Evolutionary conservation across 768 basidiomycete genomes (phyloP).

Genomic region (Podaxis carcinomalis): DNA sequence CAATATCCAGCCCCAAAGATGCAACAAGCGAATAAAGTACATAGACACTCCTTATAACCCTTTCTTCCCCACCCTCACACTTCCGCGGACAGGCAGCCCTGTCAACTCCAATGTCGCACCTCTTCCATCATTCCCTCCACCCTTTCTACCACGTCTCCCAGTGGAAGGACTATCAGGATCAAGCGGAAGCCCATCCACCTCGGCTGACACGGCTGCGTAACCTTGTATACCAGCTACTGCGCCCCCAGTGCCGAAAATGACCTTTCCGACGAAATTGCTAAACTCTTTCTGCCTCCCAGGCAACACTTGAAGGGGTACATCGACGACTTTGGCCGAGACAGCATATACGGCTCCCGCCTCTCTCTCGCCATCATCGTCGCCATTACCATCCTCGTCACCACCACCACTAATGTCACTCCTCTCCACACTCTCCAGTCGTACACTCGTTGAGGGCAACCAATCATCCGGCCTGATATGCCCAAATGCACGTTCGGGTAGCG

Average conservation of each 20-base stretch:
- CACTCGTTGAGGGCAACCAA: constrained; percentile 52
- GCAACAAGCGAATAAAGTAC: neutral
- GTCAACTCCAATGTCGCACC: constrained; percentile 43
- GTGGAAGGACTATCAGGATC: constrained; percentile 20
- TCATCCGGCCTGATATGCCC: constrained; percentile 67
- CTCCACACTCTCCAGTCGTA: constrained; percentile 30
- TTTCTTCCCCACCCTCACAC: constrained; percentile 63
- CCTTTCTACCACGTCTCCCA: constrained; percentile 13
- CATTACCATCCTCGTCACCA: constrained; percentile 19
- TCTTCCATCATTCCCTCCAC: constrained; percentile 26
- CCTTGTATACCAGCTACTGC: constrained; percentile 69
- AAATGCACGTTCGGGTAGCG: constrained; percentile 70
- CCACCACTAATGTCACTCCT: constrained; percentile 22
- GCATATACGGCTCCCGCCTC: constrained; percentile 48
- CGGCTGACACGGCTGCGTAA: constrained; percentile 52
- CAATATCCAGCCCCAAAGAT: neutral
- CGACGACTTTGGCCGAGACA: constrained; percentile 62
- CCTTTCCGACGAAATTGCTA: constrained; percentile 72
- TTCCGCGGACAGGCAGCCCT: constrained; percentile 65
- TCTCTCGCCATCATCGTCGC: constrained; percentile 26
- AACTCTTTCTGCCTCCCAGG: constrained; percentile 77
- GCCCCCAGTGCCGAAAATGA: constrained; percentile 63
- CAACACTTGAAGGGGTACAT: constrained; percentile 74
- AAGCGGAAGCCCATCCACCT: constrained; percentile 58
- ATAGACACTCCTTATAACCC: neutral